Percentiles rank a stretch among this genome's conserved stretches.
Conservation (phyloP, 441 rosid genomes). For the Euphorbia celastroides region DNA sequence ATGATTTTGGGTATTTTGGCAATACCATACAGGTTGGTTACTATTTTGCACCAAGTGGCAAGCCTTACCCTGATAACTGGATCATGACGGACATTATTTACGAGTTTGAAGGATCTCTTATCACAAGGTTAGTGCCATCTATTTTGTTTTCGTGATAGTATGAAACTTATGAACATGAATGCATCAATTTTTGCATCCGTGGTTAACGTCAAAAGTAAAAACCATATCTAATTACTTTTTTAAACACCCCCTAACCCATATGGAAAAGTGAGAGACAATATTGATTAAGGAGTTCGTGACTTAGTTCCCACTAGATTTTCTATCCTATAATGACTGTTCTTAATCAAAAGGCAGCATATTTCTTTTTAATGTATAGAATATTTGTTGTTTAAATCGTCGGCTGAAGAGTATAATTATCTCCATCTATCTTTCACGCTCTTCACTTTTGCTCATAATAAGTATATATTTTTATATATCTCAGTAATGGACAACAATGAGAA, state of each 20-base stretch:
- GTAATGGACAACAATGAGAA: not conserved
- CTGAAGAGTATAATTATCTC: not conserved
- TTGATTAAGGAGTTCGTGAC: too few species aligned
- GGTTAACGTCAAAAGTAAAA: not conserved
- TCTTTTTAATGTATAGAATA: not conserved
- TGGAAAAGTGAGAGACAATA: too few species aligned
- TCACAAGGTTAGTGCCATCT: slow-evolving; percentile 52
- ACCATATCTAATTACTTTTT: too few species aligned
- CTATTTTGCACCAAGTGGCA: slow-evolving; percentile 95
- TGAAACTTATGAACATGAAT: not conserved
- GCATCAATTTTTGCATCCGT: not conserved
- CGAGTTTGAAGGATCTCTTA: slow-evolving; percentile 82
- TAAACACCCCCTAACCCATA: too few species aligned
- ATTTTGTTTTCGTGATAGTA: slow-evolving; percentile 5
- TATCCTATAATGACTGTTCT: not conserved
- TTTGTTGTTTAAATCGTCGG: not conserved
- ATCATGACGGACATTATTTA: slow-evolving; percentile 87
- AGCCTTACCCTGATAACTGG: slow-evolving; percentile 99
- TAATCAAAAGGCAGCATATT: not conserved
- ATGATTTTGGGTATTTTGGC: slow-evolving; percentile 26
- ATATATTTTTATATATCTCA: not conserved
- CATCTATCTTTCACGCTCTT: not conserved
- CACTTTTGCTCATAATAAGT: not conserved
- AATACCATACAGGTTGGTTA: slow-evolving; percentile 73
- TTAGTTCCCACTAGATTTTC: not conserved